phyloP scores from a whole-genome alignment of 441 rosid genomes.

The Dalechampia spathulata region DNA sequence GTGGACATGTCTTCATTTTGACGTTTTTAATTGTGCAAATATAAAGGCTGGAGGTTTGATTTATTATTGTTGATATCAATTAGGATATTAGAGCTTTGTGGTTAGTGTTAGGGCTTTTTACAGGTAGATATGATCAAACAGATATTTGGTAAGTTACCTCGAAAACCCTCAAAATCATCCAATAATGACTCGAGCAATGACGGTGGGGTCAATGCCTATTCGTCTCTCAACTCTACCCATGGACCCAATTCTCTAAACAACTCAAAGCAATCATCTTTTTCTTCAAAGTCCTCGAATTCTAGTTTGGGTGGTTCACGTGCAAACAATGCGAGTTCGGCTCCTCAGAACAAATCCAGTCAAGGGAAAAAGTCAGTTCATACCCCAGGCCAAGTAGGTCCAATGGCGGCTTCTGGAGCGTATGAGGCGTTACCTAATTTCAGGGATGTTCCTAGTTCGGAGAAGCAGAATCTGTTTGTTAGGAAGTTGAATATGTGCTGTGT shows the following conservation, averaged over 20 bases:
- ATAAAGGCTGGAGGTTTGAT: slow-evolving; percentile 16
- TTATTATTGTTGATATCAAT: slow-evolving; percentile 12
- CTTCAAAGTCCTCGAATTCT: slow-evolving; percentile 33
- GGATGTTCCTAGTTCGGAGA: slow-evolving; percentile 66
- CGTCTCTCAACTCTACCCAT: slow-evolving; percentile 33
- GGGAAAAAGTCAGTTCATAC: slow-evolving; percentile 35
- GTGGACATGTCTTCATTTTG: slow-evolving; percentile 15
- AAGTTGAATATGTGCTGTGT: slow-evolving; percentile 68
- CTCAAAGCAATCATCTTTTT: slow-evolving; percentile 30
- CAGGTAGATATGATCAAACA: slow-evolving; percentile 74
- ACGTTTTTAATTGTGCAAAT: slow-evolving; percentile 16
- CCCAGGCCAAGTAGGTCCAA: slow-evolving; percentile 25
- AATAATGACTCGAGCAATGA: slow-evolving; percentile 40
- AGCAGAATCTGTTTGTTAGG: slow-evolving; percentile 59
- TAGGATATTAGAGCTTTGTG: slow-evolving; percentile 10
- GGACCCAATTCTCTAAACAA: slow-evolving; percentile 34
- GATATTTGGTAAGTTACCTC: slow-evolving; percentile 73
- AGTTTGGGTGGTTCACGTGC: slow-evolving; percentile 29
- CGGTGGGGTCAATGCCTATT: slow-evolving; percentile 32
- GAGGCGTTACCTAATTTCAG: slow-evolving; percentile 69
- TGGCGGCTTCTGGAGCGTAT: slow-evolving; percentile 33
- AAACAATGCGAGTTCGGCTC: slow-evolving; percentile 36
- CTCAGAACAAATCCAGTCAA: slow-evolving; percentile 34
- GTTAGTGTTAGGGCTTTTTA: slow-evolving; percentile 19
- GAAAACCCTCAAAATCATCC: slow-evolving; percentile 73